Evolutionary conservation across 805 yeast species (phyloP), one percentile per base, ranked within the genome.

Genomic region (Blastobotrys terrestris): DNA sequence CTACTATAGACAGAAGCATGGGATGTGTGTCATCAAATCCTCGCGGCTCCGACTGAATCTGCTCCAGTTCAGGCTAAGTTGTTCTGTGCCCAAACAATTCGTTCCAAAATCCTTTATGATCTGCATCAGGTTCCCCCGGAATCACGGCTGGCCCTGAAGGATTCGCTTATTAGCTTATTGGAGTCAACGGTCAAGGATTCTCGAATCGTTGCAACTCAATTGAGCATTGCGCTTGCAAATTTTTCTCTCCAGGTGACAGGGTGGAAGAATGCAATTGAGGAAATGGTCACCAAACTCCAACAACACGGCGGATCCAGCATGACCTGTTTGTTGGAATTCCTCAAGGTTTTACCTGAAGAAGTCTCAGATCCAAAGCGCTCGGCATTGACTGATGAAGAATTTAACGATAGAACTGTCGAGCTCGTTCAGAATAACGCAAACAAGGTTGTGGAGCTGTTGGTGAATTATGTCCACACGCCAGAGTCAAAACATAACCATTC

Each of bases 281-380:
- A 90, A 58, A 77, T 89, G 52, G 79, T 86, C 14, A 56, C 74
- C 3, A 26, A 64, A 69, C 16, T 67, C 85, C 40, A 73, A 78
- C 15, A 50, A 62, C 14, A 57, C 69, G 44, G 44, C 11, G 44
- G 44, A 4, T 15, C 15, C 20, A 14, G 43, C 21, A 65, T 77
- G 60, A 70, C 67, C 51, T 67, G 80, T 48, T 66, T 92, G 44
- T 72, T 95, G 52, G 95, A 87, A 63, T 90, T 92, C 62, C 76
- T 94, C 57, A 84, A 83, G 65, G 84, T 94, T 49, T 72, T 94
- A 53, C 99, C 99, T 1, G 98, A 94, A 67, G 99, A 94, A 69
- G 77, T 90, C 44, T 70, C 83, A 44, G 95, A 86, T 60, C 81
- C 83, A 49, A 86, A 84, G 59, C 82, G 82, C 54, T 80, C 94